Evolutionary conservation across 2,329 filamentous ascomycete species (phyloP), one percentile per base, ranked within the genome.

Genomic region (Acephala macrosclerotiorum): DNA sequence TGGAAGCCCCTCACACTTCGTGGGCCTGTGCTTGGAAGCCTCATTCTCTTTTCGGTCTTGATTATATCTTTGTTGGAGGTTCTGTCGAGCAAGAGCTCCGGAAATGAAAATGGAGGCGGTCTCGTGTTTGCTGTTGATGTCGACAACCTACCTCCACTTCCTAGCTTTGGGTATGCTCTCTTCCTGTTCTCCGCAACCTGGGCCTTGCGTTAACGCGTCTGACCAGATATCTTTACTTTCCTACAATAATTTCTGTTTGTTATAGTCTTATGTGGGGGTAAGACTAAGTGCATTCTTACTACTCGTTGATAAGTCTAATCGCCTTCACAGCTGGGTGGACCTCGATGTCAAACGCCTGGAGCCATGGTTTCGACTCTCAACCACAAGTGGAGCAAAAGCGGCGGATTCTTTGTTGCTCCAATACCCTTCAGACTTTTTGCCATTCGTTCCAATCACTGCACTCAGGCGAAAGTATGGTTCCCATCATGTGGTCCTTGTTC

Each of bases 281-380:
- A 16, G 60, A 18, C 25, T 14, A 16, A 42, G n/a, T 33, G 6
- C 9, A 26, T 14, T 26, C 25, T 20, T 60, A 4, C 8, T n/a
- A 40, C 4, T 59, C 3, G 26, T 16, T 35, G 18, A 8, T 36
- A n/a, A 8, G 14, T 7, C 18, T 22, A 51, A 56, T 58, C 3
- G 12, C 11, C 8, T 25, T 33, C 5, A 25, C 14, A 81, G 79
- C 2, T 88, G 86, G 85, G 79, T 89, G 0, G 87, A 90, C 59
- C 72, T 89, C 0, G 85, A 90, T 40, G 77, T 81, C 0, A 87
- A 88, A 65, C 71, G 88, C 0, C 77, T 89, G 53, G 86, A 90
- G 38, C 87, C 87, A 0, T 90, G 83, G 78, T 82, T 87, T 12
- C 85, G 89, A 25, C 62, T 90, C 0, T 87, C 85, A 0, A 82